Base-by-base conservation (phyloP, 352 stramenopile species). In the Globisporangium ultimum region DNA sequence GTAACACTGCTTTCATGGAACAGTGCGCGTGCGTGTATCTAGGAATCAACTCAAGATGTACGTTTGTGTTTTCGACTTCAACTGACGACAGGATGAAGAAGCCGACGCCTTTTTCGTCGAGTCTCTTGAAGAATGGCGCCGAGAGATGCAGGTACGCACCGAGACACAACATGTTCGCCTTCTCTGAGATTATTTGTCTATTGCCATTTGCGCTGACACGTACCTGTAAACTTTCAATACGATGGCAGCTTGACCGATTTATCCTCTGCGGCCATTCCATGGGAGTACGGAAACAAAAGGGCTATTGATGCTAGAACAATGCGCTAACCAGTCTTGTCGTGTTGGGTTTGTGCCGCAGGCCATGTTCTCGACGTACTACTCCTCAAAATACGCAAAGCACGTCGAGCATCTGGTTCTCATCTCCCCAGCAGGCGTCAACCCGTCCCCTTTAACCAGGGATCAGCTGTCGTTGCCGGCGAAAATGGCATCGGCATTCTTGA, bases 341-440 rank as follows among this genome's bases (percentile, higher is more conserved):
- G 24, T 32, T 32, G 24, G 15, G 11, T 61, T 14, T 28, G 32
- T 13, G 38, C 4, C 53, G n/a, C 46, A 64, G 58, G 58, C 15
- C 14, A 64, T 61, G 34, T 64, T 64, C 12, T 32, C 50, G 48
- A 53, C 58, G 17, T 60, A 51, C 6, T 64, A 64, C 36, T 18
- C 58, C 18, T 53, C 40, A 32, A 46, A 60, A 17, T 48, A 64
- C 14, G 17, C 49, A 12, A 21, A 52, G 1, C 53, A 47, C 32
- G 43, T 71, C 12, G 46, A 71, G 64, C 64, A 71, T 53, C 34
- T 71, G 15, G 34, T 71, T 14, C 55, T 71, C 18, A 48, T 71
- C 14, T 71, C 64, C 17, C 64, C 64, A 14, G 63, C 60, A 3
- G 64, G 53, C 9, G 40, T 71, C 6, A 58, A 58, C 36, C 3